Evolutionary conservation across 2,329 filamentous ascomycete species (phyloP), one percentile per base, ranked within the genome.

Genomic region (Fusarium sp.): DNA sequence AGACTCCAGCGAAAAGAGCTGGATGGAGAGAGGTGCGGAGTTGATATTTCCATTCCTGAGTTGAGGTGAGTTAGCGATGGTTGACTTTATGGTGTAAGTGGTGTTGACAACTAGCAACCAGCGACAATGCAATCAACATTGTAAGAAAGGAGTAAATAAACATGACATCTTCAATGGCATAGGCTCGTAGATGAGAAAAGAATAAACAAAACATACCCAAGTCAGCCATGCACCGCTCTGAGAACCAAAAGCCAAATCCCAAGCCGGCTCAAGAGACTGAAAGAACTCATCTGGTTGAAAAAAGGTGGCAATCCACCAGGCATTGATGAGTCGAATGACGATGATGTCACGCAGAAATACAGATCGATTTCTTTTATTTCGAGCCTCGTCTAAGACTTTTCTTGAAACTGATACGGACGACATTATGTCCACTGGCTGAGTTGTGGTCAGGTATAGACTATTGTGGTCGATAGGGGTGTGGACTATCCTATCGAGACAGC

Each of bases 251-350:
- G 92, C 92, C 57, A 96, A 86, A 74, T 90, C 85, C 94, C 95
- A 98, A 71, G 96, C 96, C 54, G 96, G 95, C 82, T 99, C 96
- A 43, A 98, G 87, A 3, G 94, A 92, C 78, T 99, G 96, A 76
- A 96, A 99, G 83, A 93, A 98, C 80, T 99, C 96, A 83, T 99
- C 96, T 28, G 96, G 96, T 80, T 99, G 96, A 82, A 99, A 99
- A 79, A 98, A 99, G 21, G 96, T 98, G 70, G 88, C 85, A 59
- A 97, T 84, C 66, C 85, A 89, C 73, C 96, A 84, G 31, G 93
- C 90, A 81, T 97, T 97, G 77, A 92, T 79, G 69, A 95, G 85
- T 56, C 96, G 93, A 68, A 97, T 87, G 39, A 88, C 84, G 70
- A 98, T 73, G 55, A 88, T 79, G 63, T 75, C 65, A 47, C 70